Conservation (phyloP, 1,284 basidiomycete species). For the Ceratobasidium sp. region DNA sequence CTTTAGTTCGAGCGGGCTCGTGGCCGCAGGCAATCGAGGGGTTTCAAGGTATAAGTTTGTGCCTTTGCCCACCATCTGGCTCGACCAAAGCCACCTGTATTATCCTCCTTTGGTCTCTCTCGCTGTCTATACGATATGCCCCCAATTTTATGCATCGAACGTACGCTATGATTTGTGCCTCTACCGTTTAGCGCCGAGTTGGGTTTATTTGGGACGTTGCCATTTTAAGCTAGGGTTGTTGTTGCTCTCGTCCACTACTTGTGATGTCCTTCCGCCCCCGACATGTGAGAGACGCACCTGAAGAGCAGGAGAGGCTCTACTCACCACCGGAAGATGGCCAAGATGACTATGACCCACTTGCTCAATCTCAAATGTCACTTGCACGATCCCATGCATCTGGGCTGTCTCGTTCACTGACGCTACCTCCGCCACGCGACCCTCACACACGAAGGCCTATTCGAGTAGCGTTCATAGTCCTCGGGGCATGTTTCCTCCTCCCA, state of each 20-base stretch:
- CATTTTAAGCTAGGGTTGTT: conserved; percentile 10
- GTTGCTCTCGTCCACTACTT: conserved; percentile 27
- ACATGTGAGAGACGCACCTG: conserved; percentile 9
- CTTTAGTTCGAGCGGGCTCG: conserved; percentile 84
- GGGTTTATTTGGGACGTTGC: conserved; percentile 19
- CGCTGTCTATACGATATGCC: conserved; percentile 42
- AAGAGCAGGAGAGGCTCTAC: conserved; percentile 23
- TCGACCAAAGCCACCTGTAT: conserved; percentile 37
- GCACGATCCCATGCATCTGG: conserved; percentile 36
- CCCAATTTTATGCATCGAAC: conserved; percentile 45
- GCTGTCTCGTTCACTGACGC: conserved; percentile 26
- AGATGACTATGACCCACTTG: conserved; percentile 24
- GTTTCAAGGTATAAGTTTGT: conserved; percentile 41
- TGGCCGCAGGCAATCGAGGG: conserved; percentile 82
- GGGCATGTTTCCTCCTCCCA: conserved; percentile 34
- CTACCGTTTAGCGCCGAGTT: neutral
- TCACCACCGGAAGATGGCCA: conserved; percentile 8
- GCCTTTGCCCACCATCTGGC: conserved; percentile 21
- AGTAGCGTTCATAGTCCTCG: conserved; percentile 68
- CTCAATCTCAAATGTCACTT: conserved; percentile 41
- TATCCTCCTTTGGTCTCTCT: conserved; percentile 30
- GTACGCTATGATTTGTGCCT: conserved; percentile 33
- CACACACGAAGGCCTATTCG: conserved; percentile 45
- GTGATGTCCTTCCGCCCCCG: conserved; percentile 28
- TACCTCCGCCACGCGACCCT: conserved; percentile 40